Percentiles rank a stretch among this genome's conserved stretches.
Evolutionary conservation across 2,329 filamentous ascomycete genomes (phyloP).

Genomic region (Curvularia verruculosa): DNA sequence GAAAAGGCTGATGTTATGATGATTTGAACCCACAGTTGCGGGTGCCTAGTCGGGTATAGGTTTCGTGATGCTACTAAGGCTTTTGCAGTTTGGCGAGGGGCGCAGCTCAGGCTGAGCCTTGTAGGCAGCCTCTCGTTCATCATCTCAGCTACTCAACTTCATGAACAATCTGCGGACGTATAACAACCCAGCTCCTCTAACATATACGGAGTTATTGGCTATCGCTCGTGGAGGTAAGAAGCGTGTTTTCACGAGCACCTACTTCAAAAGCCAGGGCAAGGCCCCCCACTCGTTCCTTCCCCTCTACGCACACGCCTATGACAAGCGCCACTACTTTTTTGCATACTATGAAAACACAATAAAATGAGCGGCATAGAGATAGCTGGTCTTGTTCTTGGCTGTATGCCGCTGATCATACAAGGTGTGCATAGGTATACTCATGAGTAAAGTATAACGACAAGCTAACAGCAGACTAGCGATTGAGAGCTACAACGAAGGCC

Average conservation of each 20-base stretch:
- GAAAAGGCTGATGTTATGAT: constrained; percentile 5
- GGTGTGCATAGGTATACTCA: constrained; percentile 21
- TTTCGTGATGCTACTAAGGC: constrained; percentile 10
- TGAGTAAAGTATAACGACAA: background rate
- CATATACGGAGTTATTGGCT: background rate
- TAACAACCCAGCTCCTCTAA: background rate
- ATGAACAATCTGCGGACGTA: background rate
- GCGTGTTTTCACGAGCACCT: constrained; percentile 8
- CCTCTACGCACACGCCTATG: constrained; percentile 8
- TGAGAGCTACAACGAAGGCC: constrained; percentile 49
- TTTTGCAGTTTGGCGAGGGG: constrained; percentile 14
- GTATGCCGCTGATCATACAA: constrained; percentile 48
- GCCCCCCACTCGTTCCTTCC: constrained; percentile 18
- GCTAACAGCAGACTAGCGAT: constrained; percentile 26
- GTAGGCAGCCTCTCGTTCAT: constrained; percentile 6
- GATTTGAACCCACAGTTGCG: background rate
- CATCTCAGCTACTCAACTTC: constrained; percentile 1
- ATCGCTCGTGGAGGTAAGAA: background rate
- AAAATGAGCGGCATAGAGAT: constrained; percentile 43
- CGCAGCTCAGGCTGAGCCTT: constrained; percentile 15
- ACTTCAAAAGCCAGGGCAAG: constrained; percentile 6
- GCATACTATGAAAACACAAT: background rate
- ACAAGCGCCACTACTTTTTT: constrained; percentile 5
- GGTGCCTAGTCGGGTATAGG: constrained; percentile 5
- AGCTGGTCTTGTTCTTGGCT: constrained; percentile 46